Percentiles rank a stretch among this genome's conserved stretches.
These are phyloP conservation scores for Psilocybe tampanensis DNA, from an alignment of 768 basidiomycete genomes.

Conservation along the genomic window DNA sequence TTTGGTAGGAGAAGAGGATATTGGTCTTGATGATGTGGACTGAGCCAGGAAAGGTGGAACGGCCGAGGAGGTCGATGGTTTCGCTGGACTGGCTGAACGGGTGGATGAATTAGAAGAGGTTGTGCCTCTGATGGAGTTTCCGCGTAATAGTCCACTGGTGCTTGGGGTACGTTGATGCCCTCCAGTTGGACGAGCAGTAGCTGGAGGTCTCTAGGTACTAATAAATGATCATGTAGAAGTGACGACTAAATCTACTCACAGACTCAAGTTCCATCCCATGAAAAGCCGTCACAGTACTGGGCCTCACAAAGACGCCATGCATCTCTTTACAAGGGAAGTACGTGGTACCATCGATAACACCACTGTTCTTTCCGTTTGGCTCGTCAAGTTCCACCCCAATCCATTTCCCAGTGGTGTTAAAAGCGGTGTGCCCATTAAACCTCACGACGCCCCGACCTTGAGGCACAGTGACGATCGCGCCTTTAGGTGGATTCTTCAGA, in stretches of 20 bases:
- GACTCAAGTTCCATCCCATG: slow-evolving; percentile 47
- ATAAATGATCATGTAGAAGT: background rate
- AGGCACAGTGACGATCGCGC: slow-evolving; percentile 77
- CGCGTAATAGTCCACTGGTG: slow-evolving; percentile 39
- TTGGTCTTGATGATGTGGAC: slow-evolving; percentile 25
- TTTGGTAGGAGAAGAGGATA: slow-evolving; percentile 56
- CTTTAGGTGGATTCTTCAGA: slow-evolving; percentile 43
- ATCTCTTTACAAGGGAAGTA: slow-evolving; percentile 83
- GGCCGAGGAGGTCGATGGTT: slow-evolving; percentile 36
- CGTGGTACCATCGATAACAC: slow-evolving; percentile 70
- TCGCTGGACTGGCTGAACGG: slow-evolving; percentile 67
- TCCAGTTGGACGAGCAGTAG: slow-evolving; percentile 18
- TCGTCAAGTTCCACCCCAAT: slow-evolving; percentile 88
- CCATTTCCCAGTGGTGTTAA: slow-evolving; percentile 86
- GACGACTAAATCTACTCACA: slow-evolving; percentile 13
- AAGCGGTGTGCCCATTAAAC: slow-evolving; percentile 82
- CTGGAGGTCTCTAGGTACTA: slow-evolving; percentile 24
- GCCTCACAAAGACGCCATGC: slow-evolving; percentile 88
- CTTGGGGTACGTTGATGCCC: slow-evolving; percentile 67
- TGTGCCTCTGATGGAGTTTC: slow-evolving; percentile 39
- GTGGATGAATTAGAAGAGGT: slow-evolving; percentile 56
- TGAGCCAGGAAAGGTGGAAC: slow-evolving; percentile 18
- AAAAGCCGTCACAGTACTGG: slow-evolving; percentile 77
- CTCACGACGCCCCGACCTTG: slow-evolving; percentile 83
- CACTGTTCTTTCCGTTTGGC: slow-evolving; percentile 94